These are phyloP conservation scores for Leccinum boreale DNA, from an alignment of 768 basidiomycete genomes.

Conservation along the genomic window DNA sequence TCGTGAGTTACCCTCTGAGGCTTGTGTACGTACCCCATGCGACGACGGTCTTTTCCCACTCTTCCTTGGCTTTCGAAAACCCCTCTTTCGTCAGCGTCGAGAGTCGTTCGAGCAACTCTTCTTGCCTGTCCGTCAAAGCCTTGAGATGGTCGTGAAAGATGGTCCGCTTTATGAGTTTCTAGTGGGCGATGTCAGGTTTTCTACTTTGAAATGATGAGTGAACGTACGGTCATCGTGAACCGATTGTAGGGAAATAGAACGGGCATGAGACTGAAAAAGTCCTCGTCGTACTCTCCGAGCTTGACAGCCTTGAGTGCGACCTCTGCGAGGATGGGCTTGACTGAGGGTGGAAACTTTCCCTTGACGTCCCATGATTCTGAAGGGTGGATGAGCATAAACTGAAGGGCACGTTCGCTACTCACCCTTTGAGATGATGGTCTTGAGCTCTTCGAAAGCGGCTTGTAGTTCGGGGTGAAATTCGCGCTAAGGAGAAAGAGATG, in stretches of 20 bases:
- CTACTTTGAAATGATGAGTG: background rate
- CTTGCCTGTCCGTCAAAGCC: conserved; percentile 65
- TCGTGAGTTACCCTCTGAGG: background rate
- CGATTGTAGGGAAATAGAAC: conserved; percentile 90
- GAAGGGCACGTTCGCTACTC: background rate
- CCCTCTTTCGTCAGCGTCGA: conserved; percentile 57
- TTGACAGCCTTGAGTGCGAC: conserved; percentile 76
- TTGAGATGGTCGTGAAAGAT: conserved; percentile 72
- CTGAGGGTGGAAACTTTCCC: conserved; percentile 81
- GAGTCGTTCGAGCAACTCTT: conserved; percentile 63
- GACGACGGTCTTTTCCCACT: conserved; percentile 67
- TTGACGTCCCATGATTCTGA: conserved; percentile 76
- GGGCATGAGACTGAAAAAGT: conserved; percentile 89
- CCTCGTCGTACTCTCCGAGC: conserved; percentile 87
- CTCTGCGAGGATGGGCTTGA: conserved; percentile 71
- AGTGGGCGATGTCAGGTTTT: conserved; percentile 9
- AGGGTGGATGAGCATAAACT: background rate
- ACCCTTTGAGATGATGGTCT: conserved; percentile 59
- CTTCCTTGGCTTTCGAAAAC: conserved; percentile 66
- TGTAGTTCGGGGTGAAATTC: conserved; percentile 75
- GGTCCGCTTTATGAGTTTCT: conserved; percentile 95
- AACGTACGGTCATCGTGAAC: conserved; percentile 83
- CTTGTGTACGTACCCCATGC: conserved; percentile 57
- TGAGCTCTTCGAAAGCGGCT: conserved; percentile 55
- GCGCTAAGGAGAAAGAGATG: conserved; percentile 33